Base-by-base conservation (phyloP, 257 asterid genomes). In the Parsonsia alboflavescens region DNA sequence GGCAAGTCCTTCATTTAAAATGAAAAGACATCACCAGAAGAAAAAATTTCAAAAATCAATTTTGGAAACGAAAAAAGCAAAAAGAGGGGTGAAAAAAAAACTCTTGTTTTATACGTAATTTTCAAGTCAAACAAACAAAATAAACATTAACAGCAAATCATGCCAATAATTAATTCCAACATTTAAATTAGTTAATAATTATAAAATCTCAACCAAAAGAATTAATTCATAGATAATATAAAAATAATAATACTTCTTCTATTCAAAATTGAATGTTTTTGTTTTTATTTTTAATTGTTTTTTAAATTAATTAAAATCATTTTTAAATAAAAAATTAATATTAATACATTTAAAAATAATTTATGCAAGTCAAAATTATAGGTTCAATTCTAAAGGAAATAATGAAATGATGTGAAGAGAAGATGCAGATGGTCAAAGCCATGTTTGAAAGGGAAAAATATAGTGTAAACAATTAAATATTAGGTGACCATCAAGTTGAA, bases 401-500 rank as follows among this genome's bases (percentile, higher is more conserved):
- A 42, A 42, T 5, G 46, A 42, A 15, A 50, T 16, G 22, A 1
- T 41, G 63, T 19, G 61, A 77, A 22, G 22, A n/a, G 61, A 59
- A 15, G 21, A 46, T 30, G 45, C 28, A 28, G 5, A 63, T 57
- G 39, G 73, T 63, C 76, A 82, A 75, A 70, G 63, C 71, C 65
- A 68, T 69, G 68, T 42, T 68, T 48, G 75, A 69, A 46, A 63
- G 81, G 73, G 79, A 71, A 70, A 17, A 30, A 48, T 67, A 42
- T 50, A 50, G 46, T 42, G 0, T 68, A 49, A 57, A 75, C 22
- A 73, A 56, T 73, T 57, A 73, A 54, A 67, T 26, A 67, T 78
- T 78, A 78, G 81, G 81, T 78, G 71, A 73, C 75, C 77, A 67
- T 63, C 75, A 86, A 79, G 82, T 78, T 68, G 76, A 33, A 3